Percentiles rank a stretch among this genome's conserved stretches.
Evolutionary conservation across 2,329 filamentous ascomycete species (phyloP).

Genomic region (Fusarium paranaense): DNA sequence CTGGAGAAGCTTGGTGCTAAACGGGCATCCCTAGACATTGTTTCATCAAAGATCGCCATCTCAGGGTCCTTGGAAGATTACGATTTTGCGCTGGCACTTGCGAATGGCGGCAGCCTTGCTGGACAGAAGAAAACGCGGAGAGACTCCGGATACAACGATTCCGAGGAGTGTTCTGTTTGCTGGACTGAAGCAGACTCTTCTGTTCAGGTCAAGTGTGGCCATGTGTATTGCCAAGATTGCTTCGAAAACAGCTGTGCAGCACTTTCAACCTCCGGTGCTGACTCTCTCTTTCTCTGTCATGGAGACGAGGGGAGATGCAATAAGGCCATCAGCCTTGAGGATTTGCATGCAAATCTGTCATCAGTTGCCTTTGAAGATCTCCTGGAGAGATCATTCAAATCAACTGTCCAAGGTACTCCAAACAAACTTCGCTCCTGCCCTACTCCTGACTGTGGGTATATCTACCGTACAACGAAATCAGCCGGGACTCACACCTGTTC

Average conservation of each 20-base stretch:
- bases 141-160: neutral
- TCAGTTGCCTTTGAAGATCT: constrained; percentile 49
- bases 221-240: constrained; percentile 57
- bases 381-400: constrained; percentile 50
- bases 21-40: constrained; percentile 48
- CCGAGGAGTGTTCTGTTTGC: constrained; percentile 48
- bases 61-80: constrained; percentile 30
- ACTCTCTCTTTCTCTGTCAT: neutral
- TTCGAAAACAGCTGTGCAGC: constrained; percentile 46
- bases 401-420: constrained; percentile 49
- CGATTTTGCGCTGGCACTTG: fast-evolving
- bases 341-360: constrained; percentile 41
- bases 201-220: constrained; percentile 51
- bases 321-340: constrained; percentile 42
- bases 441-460: constrained; percentile 55
- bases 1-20: constrained; percentile 39
- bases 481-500: constrained; percentile 47
- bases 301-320: neutral
- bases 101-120: fast-evolving
- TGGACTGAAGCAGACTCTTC: constrained; percentile 51
- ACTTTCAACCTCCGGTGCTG: neutral
- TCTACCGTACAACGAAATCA: constrained; percentile 50
- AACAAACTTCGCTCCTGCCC: constrained; percentile 54
- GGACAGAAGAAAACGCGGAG: neutral
- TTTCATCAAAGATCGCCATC: constrained; percentile 48